These are phyloP conservation scores for Hirschfeldia incana DNA, from an alignment of 345 rosid genomes.

Conservation along the genomic window DNA sequence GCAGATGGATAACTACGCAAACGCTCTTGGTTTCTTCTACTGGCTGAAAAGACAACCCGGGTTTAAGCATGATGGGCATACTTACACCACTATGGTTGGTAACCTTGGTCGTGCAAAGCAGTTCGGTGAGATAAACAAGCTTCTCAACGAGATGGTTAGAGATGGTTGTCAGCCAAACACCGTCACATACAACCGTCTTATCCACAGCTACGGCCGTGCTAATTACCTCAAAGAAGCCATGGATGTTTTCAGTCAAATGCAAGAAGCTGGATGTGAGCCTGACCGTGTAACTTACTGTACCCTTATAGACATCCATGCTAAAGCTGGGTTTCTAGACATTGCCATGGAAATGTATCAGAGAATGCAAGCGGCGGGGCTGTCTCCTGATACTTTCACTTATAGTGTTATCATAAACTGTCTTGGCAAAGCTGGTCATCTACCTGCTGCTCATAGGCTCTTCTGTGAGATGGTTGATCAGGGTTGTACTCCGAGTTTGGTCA, in stretches of 20 bases:
- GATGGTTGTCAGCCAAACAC: slow-evolving; percentile 93
- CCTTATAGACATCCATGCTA: slow-evolving; percentile 93
- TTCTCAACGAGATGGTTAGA: slow-evolving; percentile 80
- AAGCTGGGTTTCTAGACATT: slow-evolving; percentile 92
- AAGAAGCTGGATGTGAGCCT: slow-evolving; percentile 76
- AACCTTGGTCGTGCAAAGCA: slow-evolving; percentile 90
- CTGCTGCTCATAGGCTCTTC: slow-evolving; percentile 77
- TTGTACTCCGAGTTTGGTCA: slow-evolving; percentile 86
- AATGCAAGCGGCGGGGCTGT: slow-evolving; percentile 86
- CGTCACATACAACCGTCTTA: slow-evolving; percentile 88
- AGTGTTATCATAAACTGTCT: slow-evolving; percentile 97
- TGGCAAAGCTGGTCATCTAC: slow-evolving; percentile 90
- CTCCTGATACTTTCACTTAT: slow-evolving; percentile 95
- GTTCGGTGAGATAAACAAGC: slow-evolving; percentile 65
- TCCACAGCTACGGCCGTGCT: slow-evolving; percentile 96
- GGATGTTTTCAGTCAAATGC: slow-evolving; percentile 75
- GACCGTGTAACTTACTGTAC: slow-evolving; percentile 98
- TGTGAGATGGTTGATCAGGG: slow-evolving; percentile 91
- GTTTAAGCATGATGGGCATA: slow-evolving; percentile 91
- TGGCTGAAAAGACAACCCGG: slow-evolving; percentile 78
- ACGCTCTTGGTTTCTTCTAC: slow-evolving; percentile 80
- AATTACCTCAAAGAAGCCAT: slow-evolving; percentile 79
- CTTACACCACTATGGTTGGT: slow-evolving; percentile 96
- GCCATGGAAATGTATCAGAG: slow-evolving; percentile 83
- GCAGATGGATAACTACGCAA: slow-evolving; percentile 70